Conservation (phyloP, 345 rosid species). For the Excoecaria agallocha region DNA sequence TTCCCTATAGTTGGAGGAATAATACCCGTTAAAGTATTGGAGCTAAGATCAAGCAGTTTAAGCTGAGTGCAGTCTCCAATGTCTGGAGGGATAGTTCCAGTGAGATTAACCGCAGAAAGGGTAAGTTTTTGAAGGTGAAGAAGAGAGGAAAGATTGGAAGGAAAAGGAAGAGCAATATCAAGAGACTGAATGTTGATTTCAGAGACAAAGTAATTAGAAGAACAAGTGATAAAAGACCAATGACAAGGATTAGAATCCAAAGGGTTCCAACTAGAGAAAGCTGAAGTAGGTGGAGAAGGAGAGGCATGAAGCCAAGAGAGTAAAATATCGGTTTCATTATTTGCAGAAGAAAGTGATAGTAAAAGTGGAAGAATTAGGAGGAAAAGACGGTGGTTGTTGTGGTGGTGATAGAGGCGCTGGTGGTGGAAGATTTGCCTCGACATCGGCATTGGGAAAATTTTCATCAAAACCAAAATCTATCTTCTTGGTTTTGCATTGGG, state of each 20-base stretch:
- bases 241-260: conserved; percentile 63
- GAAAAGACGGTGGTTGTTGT: conserved; percentile 21
- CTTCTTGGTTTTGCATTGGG: no score
- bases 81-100: conserved; percentile 57
- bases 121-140: conserved; percentile 50
- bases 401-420: conserved; percentile 23
- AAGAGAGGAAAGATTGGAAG: conserved; percentile 54
- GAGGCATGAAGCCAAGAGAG: conserved; percentile 68
- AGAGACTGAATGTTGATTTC: conserved; percentile 59
- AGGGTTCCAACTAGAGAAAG: conserved; percentile 60
- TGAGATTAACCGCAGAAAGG: conserved; percentile 65
- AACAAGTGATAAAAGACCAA: conserved; percentile 78
- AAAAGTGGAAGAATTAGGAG: conserved; percentile 16
- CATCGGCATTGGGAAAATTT: conserved; percentile 47
- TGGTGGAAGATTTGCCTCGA: conserved; percentile 31
- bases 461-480: conserved; percentile 58
- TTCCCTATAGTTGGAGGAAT: conserved; percentile 61
- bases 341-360: conserved; percentile 27
- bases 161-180: conserved; percentile 53
- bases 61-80: conserved; percentile 52
- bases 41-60: conserved; percentile 53
- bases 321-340: conserved; percentile 51
- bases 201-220: conserved; percentile 58
- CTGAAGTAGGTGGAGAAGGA: conserved; percentile 32
- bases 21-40: conserved; percentile 56